phyloP scores from a whole-genome alignment of 441 rosid species.

The Brassica balearica region DNA sequence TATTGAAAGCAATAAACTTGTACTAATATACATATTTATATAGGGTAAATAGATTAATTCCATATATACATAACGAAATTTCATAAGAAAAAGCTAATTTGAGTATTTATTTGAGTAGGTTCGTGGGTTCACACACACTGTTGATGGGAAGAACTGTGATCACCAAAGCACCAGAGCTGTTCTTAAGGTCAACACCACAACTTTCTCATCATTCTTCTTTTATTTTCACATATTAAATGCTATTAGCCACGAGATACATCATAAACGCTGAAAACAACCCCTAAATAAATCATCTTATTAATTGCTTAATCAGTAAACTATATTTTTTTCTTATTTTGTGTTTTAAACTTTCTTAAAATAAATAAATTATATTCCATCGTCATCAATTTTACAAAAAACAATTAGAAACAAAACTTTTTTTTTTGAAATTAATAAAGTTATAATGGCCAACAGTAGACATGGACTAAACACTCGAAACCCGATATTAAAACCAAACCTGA shows the following conservation, averaged over 20 bases:
- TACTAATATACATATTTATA: conserved; percentile 10
- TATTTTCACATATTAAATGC: conserved; percentile 14
- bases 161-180: conserved; percentile 35
- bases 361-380: too few relatives aligned
- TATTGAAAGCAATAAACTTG: not conserved
- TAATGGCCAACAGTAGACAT: too few relatives aligned
- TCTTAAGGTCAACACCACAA: conserved; percentile 35
- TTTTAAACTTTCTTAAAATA: not conserved
- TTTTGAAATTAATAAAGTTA: not conserved
- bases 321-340: not conserved
- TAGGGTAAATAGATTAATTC: not conserved
- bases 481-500: too few relatives aligned
- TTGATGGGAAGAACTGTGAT: conserved; percentile 46
- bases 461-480: too few relatives aligned
- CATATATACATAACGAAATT: conserved; percentile 2
- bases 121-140: conserved; percentile 8
- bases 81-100: not conserved
- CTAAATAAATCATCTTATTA: not conserved
- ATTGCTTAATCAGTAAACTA: conserved; percentile 7
- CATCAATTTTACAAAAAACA: too few relatives aligned
- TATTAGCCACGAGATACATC: not conserved
- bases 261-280: not conserved
- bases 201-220: conserved; percentile 11
- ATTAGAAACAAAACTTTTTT: too few relatives aligned
- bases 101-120: not conserved